Evolutionary conservation across 441 rosid genomes (phyloP), one percentile per base, ranked within the genome.

Genomic region (Gossypium lobatum): DNA sequence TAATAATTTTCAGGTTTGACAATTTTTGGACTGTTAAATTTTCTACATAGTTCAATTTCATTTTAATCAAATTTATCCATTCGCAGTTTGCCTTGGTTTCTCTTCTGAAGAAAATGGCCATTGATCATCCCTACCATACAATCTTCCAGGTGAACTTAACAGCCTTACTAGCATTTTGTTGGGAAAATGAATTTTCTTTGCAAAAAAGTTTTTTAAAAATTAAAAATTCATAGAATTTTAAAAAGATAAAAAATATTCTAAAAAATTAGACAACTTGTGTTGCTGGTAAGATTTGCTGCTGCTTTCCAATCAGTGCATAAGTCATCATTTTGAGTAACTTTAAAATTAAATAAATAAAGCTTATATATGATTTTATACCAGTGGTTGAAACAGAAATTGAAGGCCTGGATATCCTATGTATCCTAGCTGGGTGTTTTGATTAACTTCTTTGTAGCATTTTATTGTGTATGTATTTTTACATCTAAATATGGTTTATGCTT

Each of bases 41-140:
- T 77, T 50, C 63, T 79, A 6, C 65, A 54, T 64, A 73, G 46
- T 73, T 52, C 48, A 46, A 55, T 66, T 31, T 67, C 46, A 60
- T 73, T 72, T 77, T 88, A 75, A 82, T 77, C 11, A 37, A 62
- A 69, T 3, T 39, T 17, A 67, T 80, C 81, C 73, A 57, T 70
- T 73, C 83, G 84, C 97, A 95, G 98, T 85, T 84, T 84, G 96
- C 97, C 75, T 76, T 95, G 88, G 86, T 86, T 77, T 90, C 97
- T 77, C 95, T 95, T 74, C 84, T 95, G 84, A 95, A 89, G 87
- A 95, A 93, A 87, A 95, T 95, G 97, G 93, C 99, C 79, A 87
- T 88, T 72, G 98, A 93, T 82, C 99, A 95, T 86, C 99, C 99
- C 26, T 89, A 95, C 77, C 99, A 95, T 78, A 88, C 96, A 70